Base-by-base conservation (phyloP, 148 eudicot species). In the Simmondsia chinensis region DNA sequence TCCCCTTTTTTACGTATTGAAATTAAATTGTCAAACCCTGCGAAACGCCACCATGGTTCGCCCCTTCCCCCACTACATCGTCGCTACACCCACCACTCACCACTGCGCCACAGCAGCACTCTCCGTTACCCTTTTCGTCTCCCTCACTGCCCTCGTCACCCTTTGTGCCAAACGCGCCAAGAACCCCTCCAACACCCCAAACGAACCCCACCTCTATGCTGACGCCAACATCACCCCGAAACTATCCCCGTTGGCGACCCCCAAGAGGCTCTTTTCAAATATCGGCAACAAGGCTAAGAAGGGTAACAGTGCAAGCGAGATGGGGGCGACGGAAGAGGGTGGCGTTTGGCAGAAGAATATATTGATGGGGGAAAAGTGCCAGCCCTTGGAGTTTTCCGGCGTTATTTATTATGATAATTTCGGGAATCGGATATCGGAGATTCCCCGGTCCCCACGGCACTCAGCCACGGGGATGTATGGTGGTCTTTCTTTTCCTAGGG, bases 301-400 rank as follows among this genome's bases (percentile, higher is more conserved):
- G 42, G 6, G 20, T 25, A 13, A 20, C 42, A 59, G 48, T 23
- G 61, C 54, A 6, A 59, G 30, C 9, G 46, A 4, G 12, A 59
- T 54, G 26, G 65, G 56, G 25, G 70, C 61, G 9, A 60, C 54
- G 4, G 88, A 71, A 33, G 82, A 77, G 49, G 79, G 61, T 11
- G 89, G 82, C 1, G 24, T 85, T 52, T 85, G 95, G 95, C 89
- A 80, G 37, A 85, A 80, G 59, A 60, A 66, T 4, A 85, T 85
- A 1, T 40, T 80, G 59, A 80, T 85, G 89, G 95, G 95, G 0
- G 89, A 80, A 22, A 85, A 75, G 56, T 85, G 94, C 42, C 89
- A 74, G 42, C 95, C 89, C 3, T 82, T 70, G 9, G 82, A 77
- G 41, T 80, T 75, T 59, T 72, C 86, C 3, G 95, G 89, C 10